These are phyloP conservation scores for Kwoniella mangroviensis DNA, from an alignment of 768 basidiomycete species.

Conservation along the genomic window DNA sequence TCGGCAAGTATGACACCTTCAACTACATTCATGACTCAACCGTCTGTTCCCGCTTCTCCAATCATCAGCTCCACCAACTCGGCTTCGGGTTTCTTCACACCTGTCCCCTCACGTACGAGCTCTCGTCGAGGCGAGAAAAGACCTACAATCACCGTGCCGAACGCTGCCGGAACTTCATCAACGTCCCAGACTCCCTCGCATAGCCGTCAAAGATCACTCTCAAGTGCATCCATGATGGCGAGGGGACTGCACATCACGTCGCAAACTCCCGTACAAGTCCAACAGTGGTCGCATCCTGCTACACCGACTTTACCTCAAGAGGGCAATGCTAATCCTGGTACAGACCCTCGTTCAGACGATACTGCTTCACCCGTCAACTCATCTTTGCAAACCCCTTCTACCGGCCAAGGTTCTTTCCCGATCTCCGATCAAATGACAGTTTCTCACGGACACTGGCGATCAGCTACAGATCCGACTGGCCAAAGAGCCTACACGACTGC, in stretches of 20 bases:
- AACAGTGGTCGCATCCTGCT: conserved; percentile 19
- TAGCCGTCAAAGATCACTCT: conserved; percentile 31
- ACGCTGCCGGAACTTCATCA: conserved; percentile 4
- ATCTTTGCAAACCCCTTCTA: conserved; percentile 36
- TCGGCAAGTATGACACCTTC: conserved; percentile 4
- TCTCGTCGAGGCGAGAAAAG: background rate
- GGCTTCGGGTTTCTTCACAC: conserved; percentile 32
- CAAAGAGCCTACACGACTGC: conserved; percentile 20
- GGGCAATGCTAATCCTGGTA: background rate
- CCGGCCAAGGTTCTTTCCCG: conserved; percentile 32
- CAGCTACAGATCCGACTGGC: conserved; percentile 32
- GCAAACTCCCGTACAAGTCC: background rate
- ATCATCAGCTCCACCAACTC: conserved; percentile 2
- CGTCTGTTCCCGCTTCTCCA: conserved; percentile 17
- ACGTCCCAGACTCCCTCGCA: conserved; percentile 18
- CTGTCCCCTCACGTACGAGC: conserved; percentile 13
- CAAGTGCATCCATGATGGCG: conserved; percentile 38
- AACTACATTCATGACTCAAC: background rate
- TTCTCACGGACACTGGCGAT: conserved; percentile 23
- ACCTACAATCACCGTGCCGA: background rate
- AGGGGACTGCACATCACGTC: conserved; percentile 37
- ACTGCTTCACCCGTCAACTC: conserved; percentile 35
- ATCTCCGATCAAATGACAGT: conserved; percentile 20
- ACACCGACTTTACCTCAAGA: conserved; percentile 11
- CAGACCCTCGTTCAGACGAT: conserved; percentile 16